Evolutionary conservation across 208 protist genomes (phyloP).

Genomic region (Trypanosoma scelopori): DNA sequence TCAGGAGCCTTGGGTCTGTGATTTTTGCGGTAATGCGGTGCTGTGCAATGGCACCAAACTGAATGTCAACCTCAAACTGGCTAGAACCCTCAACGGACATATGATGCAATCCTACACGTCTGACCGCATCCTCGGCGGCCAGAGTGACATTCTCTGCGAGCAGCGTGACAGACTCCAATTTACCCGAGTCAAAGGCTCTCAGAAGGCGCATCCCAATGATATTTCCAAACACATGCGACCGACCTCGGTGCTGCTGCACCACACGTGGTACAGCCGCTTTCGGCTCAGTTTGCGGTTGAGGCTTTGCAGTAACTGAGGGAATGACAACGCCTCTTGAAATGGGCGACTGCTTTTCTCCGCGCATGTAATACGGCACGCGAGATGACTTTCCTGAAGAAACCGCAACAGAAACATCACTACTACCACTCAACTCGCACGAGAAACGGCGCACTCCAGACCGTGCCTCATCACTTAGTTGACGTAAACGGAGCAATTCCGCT

Average conservation of each 20-base stretch:
- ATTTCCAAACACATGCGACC: slow-evolving; percentile 27
- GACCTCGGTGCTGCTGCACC: not conserved
- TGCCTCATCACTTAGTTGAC: slow-evolving; percentile 18
- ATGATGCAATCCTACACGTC: not conserved
- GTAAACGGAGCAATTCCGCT: slow-evolving; percentile 21
- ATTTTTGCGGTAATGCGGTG: slow-evolving; percentile 6
- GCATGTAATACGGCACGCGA: slow-evolving; percentile 60
- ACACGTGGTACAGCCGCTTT: not conserved
- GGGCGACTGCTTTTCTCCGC: slow-evolving; percentile 15
- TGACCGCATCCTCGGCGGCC: not conserved
- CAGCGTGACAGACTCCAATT: slow-evolving; percentile 8
- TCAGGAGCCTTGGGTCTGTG: slow-evolving; percentile 6
- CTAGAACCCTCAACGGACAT: not conserved
- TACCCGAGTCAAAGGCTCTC: slow-evolving; percentile 9
- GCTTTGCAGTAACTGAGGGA: not conserved
- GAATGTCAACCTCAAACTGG: slow-evolving; percentile 29
- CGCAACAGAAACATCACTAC: slow-evolving; percentile 1
- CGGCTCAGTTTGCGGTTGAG: not conserved
- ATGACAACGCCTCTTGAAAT: slow-evolving; percentile 29
- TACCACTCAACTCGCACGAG: slow-evolving; percentile 4
- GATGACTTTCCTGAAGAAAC: not conserved
- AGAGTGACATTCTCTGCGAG: not conserved
- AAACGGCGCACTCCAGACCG: slow-evolving; percentile 17
- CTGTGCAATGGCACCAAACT: slow-evolving; percentile 12
- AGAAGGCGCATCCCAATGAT: slow-evolving; percentile 20